Percentiles rank a stretch among this genome's conserved stretches.
Evolutionary conservation across 2,329 filamentous ascomycete genomes (phyloP).

Genomic region (Colletotrichum chlorophyti): DNA sequence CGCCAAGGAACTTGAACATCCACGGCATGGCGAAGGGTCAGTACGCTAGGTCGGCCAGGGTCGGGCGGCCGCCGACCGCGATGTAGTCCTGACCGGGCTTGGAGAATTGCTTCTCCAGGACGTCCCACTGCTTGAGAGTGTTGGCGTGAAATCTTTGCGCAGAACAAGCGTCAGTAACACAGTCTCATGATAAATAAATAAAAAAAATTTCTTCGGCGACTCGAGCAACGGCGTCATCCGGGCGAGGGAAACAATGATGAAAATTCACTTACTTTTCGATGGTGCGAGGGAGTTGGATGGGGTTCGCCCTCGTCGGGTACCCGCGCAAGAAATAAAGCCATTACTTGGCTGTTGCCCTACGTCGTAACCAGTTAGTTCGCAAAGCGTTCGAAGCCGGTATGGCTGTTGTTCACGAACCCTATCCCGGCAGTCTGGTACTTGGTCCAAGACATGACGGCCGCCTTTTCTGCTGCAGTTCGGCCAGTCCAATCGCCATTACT

Average conservation of each 20-base stretch:
- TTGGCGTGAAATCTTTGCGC: slow-evolving; percentile 35
- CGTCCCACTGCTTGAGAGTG: slow-evolving; percentile 36
- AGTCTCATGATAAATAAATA: no score
- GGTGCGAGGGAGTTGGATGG: neutral
- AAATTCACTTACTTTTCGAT: neutral
- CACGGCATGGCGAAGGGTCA: slow-evolving; percentile 45
- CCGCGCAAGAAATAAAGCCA: slow-evolving; percentile 40
- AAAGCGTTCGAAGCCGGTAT: neutral
- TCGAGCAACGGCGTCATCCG: no score
- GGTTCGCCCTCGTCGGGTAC: neutral
- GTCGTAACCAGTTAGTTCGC: neutral
- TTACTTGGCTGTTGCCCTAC: slow-evolving; percentile 39
- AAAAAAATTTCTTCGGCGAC: no score
- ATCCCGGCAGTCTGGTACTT: slow-evolving; percentile 44
- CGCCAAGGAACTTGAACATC: slow-evolving; percentile 42
- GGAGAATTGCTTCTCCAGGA: slow-evolving; percentile 34
- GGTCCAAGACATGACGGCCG: slow-evolving; percentile 38
- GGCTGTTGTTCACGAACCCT: slow-evolving; percentile 31
- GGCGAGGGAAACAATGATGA: no score
- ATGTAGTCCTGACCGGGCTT: slow-evolving; percentile 38
- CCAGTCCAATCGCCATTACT: slow-evolving; percentile 41
- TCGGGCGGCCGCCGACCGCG: slow-evolving; percentile 41
- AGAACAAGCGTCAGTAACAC: no score
- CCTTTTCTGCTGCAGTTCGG: slow-evolving; percentile 37
- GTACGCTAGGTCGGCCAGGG: slow-evolving; percentile 43